Conservation (phyloP, 2,329 filamentous ascomycete genomes). For the Ophioceras dolichostomum region DNA sequence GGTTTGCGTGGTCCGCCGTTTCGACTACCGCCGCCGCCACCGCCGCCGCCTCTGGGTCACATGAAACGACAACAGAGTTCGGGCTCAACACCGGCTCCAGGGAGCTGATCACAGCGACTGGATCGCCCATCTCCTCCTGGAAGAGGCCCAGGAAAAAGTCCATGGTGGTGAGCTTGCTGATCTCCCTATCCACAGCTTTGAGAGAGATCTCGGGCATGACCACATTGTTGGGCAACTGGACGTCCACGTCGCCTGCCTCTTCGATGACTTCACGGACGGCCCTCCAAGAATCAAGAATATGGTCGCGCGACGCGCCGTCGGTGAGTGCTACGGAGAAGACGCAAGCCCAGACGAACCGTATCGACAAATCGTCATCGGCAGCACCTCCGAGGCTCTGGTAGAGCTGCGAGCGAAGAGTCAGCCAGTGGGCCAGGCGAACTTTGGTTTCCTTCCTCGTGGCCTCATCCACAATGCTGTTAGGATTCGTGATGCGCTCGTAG, state of each 20-base stretch:
- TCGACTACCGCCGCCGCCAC: not conserved
- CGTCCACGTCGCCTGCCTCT: constrained; percentile 25
- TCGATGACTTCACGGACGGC: constrained; percentile 40
- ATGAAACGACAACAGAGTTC: constrained; percentile 33
- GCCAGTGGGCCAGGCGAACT: constrained; percentile 37
- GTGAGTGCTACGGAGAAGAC: constrained; percentile 39
- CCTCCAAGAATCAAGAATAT: constrained; percentile 45
- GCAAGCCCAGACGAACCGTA: constrained; percentile 46
- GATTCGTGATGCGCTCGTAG: constrained; percentile 45
- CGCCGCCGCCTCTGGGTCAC: constrained; percentile 4
- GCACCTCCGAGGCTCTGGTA: constrained; percentile 22
- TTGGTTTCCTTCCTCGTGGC: constrained; percentile 35
- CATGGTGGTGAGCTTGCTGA: constrained; percentile 87
- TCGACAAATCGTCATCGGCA: constrained; percentile 24
- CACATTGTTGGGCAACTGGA: constrained; percentile 69
- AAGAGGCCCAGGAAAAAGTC: constrained; percentile 93
- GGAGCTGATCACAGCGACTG: constrained; percentile 76
- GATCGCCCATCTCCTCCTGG: constrained; percentile 67
- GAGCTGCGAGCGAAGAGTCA: constrained; percentile 33
- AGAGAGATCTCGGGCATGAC: constrained; percentile 80
- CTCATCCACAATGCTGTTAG: constrained; percentile 39
- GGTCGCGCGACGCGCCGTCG: constrained; percentile 40
- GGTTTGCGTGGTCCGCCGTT: not conserved
- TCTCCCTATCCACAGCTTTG: constrained; percentile 76
- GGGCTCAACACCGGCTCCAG: constrained; percentile 86